Base-by-base conservation (phyloP, 441 rosid species). In the Cnidoscolus chayamansa region DNA sequence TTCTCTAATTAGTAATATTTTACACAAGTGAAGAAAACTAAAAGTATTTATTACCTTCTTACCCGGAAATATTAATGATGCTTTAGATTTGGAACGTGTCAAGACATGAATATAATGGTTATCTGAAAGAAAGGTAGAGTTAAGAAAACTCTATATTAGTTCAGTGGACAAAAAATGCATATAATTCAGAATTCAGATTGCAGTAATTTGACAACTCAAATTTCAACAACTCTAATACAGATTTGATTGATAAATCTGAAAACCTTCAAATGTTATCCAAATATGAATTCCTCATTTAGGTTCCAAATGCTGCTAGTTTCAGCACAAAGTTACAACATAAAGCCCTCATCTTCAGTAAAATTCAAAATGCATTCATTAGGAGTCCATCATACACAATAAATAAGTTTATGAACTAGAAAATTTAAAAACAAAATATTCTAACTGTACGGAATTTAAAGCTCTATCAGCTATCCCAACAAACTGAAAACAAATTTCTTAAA, bases 21-120 rank as follows among this genome's bases (percentile, higher is more conserved):
- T 25, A 13, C 17, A 25, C 1, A 32, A 59, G 45, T 64, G 49
- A 32, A 65, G 31, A 74, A 50, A 74, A 77, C 55, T 50, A n/a
- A 62, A 74, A 70, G 67, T 58, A 68, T 45, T 43, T 81, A 82
- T 91, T 92, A 92, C 97, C 97, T 94, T 88, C 97, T 92, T 94
- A 94, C 97, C 98, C 65, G 97, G 97, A 90, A 92, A 94, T 81
- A 88, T 84, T 82, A 80, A 77, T 84, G 87, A 83, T 51, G 99
- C 97, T 84, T 86, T 89, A 45, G 97, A 88, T 83, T 79, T 87
- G 31, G 97, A 89, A 75, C 97, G 97, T 47, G 96, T 91, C 80
- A 93, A 86, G 81, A 93, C 90, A 59, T 83, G 88, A 68, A 89
- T 74, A 48, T 71, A 74, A 76, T 89, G 94, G 68, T 84, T 86